Base-by-base conservation (phyloP, 2,329 filamentous ascomycete species). In the Trichoderma sp. region DNA sequence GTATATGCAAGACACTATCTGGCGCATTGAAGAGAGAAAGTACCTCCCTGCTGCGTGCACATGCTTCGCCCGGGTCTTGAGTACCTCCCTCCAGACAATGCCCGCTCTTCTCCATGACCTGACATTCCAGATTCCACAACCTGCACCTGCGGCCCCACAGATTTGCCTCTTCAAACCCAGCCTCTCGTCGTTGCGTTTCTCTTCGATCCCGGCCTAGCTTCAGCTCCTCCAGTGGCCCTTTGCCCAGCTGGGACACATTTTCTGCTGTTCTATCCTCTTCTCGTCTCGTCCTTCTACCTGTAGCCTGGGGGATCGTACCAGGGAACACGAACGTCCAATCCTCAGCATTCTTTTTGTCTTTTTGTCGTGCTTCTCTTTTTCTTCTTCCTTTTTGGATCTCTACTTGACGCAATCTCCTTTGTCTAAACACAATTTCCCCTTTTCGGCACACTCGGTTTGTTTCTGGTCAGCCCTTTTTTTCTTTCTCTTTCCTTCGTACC, bases 101-200 rank as follows among this genome's bases (percentile, higher is more conserved):
- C 43, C 43, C 43, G n/a, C 43, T 50, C n/a, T 47, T 47, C 43
- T 50, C 43, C 43, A 50, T 50, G 43, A 23, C 43, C 59, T 43
- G 68, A 65, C 39, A 68, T 68, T 68, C 65, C 65, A 65, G 34
- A 53, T 66, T 55, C 47, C 43, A 66, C 63, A 55, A 55, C 26
- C 15, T 66, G 20, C 28, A 34, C 50, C 50, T 50, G 43, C 43
- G 43, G 43, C 43, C 43, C 43, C 43, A 50, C 43, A 50, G 47
- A 26, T 32, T 66, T 66, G 15, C 17, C 43, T 55, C 47, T 34
- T 15, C 50, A n/a, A 26, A 15, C 65, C 34, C 65, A 58, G 34
- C 65, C 62, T 47, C 62, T 30, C 12, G 26, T n/a, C n/a, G 39
- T 23, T 30, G 36, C 20, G 13, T 30, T 20, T 53, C 17, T 32